Evolutionary conservation across 371 early-diverging fungal genomes (phyloP).

Genomic region (Mortierella sp.): DNA sequence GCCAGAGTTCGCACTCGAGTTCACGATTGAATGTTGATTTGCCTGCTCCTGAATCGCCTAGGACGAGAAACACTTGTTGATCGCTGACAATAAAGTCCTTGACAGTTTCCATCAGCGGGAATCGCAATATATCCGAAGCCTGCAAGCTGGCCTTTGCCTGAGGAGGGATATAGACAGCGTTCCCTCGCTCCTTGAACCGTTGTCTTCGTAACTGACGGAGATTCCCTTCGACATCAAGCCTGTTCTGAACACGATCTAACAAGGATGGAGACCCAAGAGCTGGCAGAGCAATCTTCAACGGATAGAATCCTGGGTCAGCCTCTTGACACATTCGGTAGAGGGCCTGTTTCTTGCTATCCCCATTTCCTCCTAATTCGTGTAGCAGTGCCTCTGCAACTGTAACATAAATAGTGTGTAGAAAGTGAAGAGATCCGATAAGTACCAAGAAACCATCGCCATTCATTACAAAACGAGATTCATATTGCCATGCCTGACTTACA

Average conservation of each 20-base stretch:
- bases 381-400: not conserved
- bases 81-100: not conserved
- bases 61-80: slow-evolving; percentile 10
- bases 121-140: not conserved
- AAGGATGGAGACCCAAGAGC: not conserved
- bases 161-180: not conserved
- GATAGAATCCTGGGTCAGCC: not conserved
- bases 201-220: not conserved
- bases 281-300: not conserved
- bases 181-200: not conserved
- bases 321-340: not conserved
- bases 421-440: no score
- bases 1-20: slow-evolving; percentile 13
- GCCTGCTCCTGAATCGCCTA: slow-evolving; percentile 28
- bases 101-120: slow-evolving; percentile 5
- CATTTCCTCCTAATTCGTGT: not conserved
- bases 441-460: no score
- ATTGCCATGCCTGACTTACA: no score
- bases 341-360: not conserved
- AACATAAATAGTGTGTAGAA: no score
- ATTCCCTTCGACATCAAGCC: not conserved
- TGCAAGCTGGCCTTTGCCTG: not conserved
- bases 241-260: slow-evolving; percentile 1
- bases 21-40: slow-evolving; percentile 27
- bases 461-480: no score